Conservation (phyloP, 306 rosid species). For the Adenanthera pavonina region DNA sequence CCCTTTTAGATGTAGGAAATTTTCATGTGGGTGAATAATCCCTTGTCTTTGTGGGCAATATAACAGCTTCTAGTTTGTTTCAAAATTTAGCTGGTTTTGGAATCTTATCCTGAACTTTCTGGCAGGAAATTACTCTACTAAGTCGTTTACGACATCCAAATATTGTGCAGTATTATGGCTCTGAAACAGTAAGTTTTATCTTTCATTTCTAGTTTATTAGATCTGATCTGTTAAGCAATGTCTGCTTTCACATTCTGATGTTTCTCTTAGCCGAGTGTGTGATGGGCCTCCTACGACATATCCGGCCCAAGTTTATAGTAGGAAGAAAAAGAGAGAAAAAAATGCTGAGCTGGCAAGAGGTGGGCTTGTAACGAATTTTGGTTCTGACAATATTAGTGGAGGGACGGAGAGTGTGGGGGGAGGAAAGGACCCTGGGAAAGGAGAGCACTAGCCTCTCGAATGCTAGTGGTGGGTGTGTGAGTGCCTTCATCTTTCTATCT, state of each 20-base stretch:
- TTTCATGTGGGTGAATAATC: conserved; percentile 1
- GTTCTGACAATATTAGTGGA: too few relatives aligned
- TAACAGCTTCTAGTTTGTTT: conserved; percentile 44
- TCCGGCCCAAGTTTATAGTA: too few relatives aligned
- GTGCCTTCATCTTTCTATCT: too few relatives aligned
- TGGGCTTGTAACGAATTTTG: too few relatives aligned
- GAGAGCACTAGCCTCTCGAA: too few relatives aligned
- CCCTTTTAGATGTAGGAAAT: conserved; percentile 19
- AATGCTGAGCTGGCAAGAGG: too few relatives aligned
- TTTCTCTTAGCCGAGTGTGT: conserved; percentile 10
- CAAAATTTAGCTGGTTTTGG: conserved; percentile 25
- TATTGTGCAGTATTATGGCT: conserved; percentile 94
- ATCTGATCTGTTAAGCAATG: conserved; percentile 1
- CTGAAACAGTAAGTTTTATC: conserved; percentile 75
- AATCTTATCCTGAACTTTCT: conserved; percentile 43
- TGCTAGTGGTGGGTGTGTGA: too few relatives aligned
- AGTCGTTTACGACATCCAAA: conserved; percentile 97
- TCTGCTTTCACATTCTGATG: conserved; percentile 29
- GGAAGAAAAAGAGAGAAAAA: too few relatives aligned
- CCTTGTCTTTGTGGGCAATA: conserved; percentile 17
- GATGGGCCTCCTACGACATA: too few relatives aligned
- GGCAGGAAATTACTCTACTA: conserved; percentile 87
- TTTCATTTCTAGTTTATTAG: conserved; percentile 29
- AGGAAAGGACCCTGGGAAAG: too few relatives aligned
- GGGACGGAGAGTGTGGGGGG: too few relatives aligned